phyloP scores from a whole-genome alignment of 495 filamentous ascomycete species.

The Lindgomyces ingoldianus region DNA sequence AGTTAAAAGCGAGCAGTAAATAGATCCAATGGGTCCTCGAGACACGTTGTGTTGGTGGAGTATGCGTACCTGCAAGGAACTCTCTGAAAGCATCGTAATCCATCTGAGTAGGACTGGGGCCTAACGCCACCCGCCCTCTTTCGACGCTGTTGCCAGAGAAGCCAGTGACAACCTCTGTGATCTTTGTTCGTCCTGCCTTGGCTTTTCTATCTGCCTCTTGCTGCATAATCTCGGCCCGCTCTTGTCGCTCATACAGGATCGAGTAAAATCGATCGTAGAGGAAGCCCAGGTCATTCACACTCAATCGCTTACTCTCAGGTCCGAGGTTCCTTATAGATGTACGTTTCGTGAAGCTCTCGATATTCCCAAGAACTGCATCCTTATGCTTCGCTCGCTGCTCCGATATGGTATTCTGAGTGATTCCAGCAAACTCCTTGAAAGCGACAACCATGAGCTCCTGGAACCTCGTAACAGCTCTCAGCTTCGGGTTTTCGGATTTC shows the following conservation, averaged over 20 bases:
- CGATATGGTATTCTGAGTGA: constrained; percentile 87
- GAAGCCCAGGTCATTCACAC: constrained; percentile 77
- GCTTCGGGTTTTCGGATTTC: constrained; percentile 87
- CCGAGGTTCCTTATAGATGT: constrained; percentile 95
- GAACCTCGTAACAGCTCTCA: constrained; percentile 89
- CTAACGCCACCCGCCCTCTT: constrained; percentile 83
- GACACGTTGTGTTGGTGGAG: background rate
- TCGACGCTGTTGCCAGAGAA: constrained; percentile 57
- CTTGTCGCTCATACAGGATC: constrained; percentile 85
- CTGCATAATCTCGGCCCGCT: constrained; percentile 73
- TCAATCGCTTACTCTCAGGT: constrained; percentile 88
- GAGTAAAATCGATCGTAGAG: constrained; percentile 93
- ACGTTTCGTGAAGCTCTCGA: constrained; percentile 95
- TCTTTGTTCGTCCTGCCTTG: constrained; percentile 59
- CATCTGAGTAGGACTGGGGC: constrained; percentile 86
- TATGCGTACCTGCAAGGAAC: constrained; percentile 66
- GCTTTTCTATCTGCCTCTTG: constrained; percentile 69
- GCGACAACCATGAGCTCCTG: constrained; percentile 98
- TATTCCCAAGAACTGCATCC: constrained; percentile 85
- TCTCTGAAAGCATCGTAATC: constrained; percentile 95
- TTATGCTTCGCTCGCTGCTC: constrained; percentile 91
- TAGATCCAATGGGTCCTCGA: no score
- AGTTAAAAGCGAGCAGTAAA: background rate
- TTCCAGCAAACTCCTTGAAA: constrained; percentile 94
- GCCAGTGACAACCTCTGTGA: constrained; percentile 51